Evolutionary conservation across 1,284 basidiomycete species (phyloP), one percentile per base, ranked within the genome.

Genomic region (Ustilago bromivora): DNA sequence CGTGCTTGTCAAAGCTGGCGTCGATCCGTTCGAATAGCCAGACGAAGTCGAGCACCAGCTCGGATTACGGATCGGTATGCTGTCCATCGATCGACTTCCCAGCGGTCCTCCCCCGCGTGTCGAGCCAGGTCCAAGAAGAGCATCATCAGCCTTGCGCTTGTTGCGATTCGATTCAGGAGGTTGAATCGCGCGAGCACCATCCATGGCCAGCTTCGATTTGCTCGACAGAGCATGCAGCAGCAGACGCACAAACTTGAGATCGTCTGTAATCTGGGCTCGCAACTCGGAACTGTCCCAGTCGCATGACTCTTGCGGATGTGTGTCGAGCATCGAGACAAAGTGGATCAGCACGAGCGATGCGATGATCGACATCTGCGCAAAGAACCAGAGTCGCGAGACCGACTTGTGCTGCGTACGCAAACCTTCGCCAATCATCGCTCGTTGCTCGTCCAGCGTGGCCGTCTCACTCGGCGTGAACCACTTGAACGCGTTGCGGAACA

Each of bases 401-500:
- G 56, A 79, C 40, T 76, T 68, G 53, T 69, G 72, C 55, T 72
- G 67, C 12, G 71, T 68, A n/a, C 73, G 69, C 61, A 77, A 76
- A 3, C 71, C 70, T 34, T 74, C 66, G 34, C 69, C 68, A 46
- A 76, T 70, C 65, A 71, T 59, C 38, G 69, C 65, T 11, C 71
- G 36, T n/a, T 74, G 67, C 51, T 73, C 71, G 40, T 78, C 75
- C 23, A 69, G 28, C 10, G 74, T 70, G 2, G 72, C 52, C 19
- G 74, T 61, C 31, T 76, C 66, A 19, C 71, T 60, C n/a, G 80
- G 80, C 12, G 73, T 66, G 59, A 78, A 77, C 79, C 79, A 80
- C 54, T 74, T 68, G 66, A 82, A 83, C 6, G 70, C 68, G 23
- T 79, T 77, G 64, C 81, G 77, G 59, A 82, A 83, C 9, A 81